Conservation (phyloP, 2,329 filamentous ascomycete species). For the Sporothrix dimorphospora region DNA sequence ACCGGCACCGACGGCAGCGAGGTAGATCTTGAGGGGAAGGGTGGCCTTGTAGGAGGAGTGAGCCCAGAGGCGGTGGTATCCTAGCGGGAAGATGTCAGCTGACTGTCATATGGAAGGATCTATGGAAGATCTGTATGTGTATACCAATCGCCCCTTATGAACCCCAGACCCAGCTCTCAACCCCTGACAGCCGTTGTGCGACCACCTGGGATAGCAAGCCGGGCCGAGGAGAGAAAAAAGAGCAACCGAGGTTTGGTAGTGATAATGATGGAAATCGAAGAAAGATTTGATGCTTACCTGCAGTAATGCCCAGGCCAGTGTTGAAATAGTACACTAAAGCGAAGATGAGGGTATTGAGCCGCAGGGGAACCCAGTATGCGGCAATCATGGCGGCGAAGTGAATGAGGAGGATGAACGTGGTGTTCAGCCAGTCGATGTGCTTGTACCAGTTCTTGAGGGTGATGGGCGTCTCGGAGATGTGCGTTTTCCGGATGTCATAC, state of each 20-base stretch:
- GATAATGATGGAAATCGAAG: not conserved
- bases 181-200: not conserved
- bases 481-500: conserved; percentile 68
- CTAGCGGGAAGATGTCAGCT: conserved; percentile 39
- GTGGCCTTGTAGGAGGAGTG: conserved; percentile 81
- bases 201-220: not conserved
- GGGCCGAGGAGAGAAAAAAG: not conserved
- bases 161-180: not conserved
- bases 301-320: conserved; percentile 79
- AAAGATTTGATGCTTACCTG: conserved; percentile 55
- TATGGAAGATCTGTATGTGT: not conserved
- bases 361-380: conserved; percentile 77
- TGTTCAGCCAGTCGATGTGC: conserved; percentile 94
- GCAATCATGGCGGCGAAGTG: conserved; percentile 73
- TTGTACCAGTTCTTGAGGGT: conserved; percentile 85
- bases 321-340: conserved; percentile 81
- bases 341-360: conserved; percentile 72
- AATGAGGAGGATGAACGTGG: conserved; percentile 76
- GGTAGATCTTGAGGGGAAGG: conserved; percentile 76
- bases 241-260: not conserved
- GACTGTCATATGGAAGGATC: not conserved
- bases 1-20: conserved; percentile 79
- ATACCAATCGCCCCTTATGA: not conserved
- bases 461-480: conserved; percentile 82
- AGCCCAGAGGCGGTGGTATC: conserved; percentile 84